Conservation (phyloP, 768 basidiomycete genomes). For the Rhodocollybia butyracea region DNA sequence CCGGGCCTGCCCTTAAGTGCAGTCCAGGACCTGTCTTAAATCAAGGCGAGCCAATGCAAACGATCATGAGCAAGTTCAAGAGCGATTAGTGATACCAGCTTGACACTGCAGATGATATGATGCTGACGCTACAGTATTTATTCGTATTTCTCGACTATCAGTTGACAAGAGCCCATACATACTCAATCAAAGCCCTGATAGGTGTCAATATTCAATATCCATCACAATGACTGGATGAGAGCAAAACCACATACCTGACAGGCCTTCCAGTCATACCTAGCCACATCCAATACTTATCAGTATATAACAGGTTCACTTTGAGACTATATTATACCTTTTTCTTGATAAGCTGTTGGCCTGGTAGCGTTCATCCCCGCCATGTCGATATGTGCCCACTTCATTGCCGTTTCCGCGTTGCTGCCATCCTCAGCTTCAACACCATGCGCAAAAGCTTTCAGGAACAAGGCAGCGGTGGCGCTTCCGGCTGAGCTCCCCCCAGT, state of each 20-base stretch:
- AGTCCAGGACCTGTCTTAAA: too few relatives aligned
- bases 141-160: too few relatives aligned
- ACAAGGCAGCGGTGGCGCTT: slow-evolving; percentile 78
- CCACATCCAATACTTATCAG: too few relatives aligned
- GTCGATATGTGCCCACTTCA: slow-evolving; percentile 88
- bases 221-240: background rate
- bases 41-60: too few relatives aligned
- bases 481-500: slow-evolving; percentile 71
- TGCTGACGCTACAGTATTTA: too few relatives aligned
- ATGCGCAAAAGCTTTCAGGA: slow-evolving; percentile 80
- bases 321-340: too few relatives aligned
- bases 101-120: too few relatives aligned
- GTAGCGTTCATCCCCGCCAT: slow-evolving; percentile 81
- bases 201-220: background rate
- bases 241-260: slow-evolving; percentile 36
- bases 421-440: slow-evolving; percentile 60
- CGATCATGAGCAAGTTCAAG: too few relatives aligned
- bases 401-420: slow-evolving; percentile 40
- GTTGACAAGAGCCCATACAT: background rate
- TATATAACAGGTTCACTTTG: too few relatives aligned
- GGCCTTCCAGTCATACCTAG: slow-evolving; percentile 8
- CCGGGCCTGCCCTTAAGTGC: too few relatives aligned
- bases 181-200: slow-evolving; percentile 2
- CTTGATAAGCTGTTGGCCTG: slow-evolving; percentile 56
- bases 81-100: too few relatives aligned